Evolutionary conservation across 345 rosid species (phyloP).

Genomic region (Brassica rapa): DNA sequence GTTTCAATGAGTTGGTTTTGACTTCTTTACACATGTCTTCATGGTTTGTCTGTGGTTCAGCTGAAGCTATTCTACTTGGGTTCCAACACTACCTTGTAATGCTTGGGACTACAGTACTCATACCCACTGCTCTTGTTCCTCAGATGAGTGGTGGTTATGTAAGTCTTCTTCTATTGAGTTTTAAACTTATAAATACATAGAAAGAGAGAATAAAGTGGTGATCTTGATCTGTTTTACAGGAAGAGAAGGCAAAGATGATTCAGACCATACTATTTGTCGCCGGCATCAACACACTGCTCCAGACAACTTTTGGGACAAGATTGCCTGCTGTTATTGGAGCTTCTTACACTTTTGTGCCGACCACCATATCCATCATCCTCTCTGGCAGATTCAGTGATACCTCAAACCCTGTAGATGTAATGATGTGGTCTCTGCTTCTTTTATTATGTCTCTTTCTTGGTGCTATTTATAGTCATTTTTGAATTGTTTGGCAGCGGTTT

Average conservation of each 20-base stretch:
- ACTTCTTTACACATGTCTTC: background rate
- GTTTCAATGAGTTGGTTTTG: background rate
- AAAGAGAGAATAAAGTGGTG: background rate
- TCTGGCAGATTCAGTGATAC: slow-evolving; percentile 77
- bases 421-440: background rate
- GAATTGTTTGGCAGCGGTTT: slow-evolving; percentile 57
- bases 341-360: slow-evolving; percentile 86
- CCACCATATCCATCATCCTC: slow-evolving; percentile 92
- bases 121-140: slow-evolving; percentile 91
- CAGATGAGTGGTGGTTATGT: slow-evolving; percentile 99
- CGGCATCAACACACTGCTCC: slow-evolving; percentile 92
- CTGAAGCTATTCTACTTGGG: slow-evolving; percentile 91
- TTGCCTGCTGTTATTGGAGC: slow-evolving; percentile 96
- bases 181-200: background rate
- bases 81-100: slow-evolving; percentile 95
- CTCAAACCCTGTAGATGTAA: slow-evolving; percentile 69
- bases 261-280: slow-evolving; percentile 94
- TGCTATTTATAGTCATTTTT: background rate
- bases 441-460: slow-evolving; percentile 10
- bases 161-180: background rate
- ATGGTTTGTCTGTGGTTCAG: slow-evolving; percentile 48
- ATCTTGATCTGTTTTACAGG: slow-evolving; percentile 37
- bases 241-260: slow-evolving; percentile 91
- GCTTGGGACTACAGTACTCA: slow-evolving; percentile 93
- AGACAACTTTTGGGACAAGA: slow-evolving; percentile 74